Evolutionary conservation across 768 basidiomycete species (phyloP), one percentile per base, ranked within the genome.

Genomic region (Mrakia gelida): DNA sequence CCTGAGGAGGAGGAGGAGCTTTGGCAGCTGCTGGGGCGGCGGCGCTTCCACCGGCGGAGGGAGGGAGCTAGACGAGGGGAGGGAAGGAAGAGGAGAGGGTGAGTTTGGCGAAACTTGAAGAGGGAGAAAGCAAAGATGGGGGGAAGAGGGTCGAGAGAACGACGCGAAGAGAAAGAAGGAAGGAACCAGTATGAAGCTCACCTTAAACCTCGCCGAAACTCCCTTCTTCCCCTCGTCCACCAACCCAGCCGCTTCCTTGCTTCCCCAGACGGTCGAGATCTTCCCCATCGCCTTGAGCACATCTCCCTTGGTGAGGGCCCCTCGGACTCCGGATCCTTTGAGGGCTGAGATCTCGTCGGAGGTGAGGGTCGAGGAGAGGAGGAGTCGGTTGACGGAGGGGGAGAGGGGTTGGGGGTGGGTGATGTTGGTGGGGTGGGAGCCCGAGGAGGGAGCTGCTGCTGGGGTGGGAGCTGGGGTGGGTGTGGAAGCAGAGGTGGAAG

Each of bases 231-330:
- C 78, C 18, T 45, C 67, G 15, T 38, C 23, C 43, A 49, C 75
- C 26, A 79, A 38, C 56, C 28, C 59, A 56, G 71, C 78, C 15
- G 74, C 75, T 79, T 82, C 82, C n/a, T 83, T 83, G 26, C 79
- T 81, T 4, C 84, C 84, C 71, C 80, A 84, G 21, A 82, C 80
- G 49, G 81, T 84, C 76, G 81, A 80, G 28, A 94, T 92, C 84
- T 91, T 90, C 28, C 96, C 96, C 8, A 97, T 87, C 85, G 89
- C 90, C 3, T 93, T 86, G 41, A 99, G 88, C 1, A 98, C 91
- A 82, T 99, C 96, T 16, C 97, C 97, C 84, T 98, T 98, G 70
- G 95, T 98, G 79, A 98, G 84, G 91, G 95, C 95, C 21, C 97
- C 96, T 54, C 92, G 88, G 73, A 92, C 87, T 71, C 96, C 96